Percentiles rank a stretch among this genome's conserved stretches.
These are phyloP conservation scores for Bryopsis sp. DNA, from an alignment of 139 green algal species.

Conservation along the genomic window DNA sequence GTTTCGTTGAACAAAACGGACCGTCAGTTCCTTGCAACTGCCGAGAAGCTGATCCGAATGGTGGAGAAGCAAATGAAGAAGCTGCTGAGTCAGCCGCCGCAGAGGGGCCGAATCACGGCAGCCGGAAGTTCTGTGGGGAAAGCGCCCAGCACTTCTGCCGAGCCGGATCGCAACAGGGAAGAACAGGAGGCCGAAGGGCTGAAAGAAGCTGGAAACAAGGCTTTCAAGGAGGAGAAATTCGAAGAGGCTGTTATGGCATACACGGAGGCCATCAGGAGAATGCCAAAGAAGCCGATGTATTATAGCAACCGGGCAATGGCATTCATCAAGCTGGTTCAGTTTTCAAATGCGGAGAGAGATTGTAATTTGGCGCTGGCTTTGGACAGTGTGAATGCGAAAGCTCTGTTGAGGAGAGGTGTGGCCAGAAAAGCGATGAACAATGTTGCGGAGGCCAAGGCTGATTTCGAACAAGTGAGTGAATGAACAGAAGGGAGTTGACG, in stretches of 20 bases:
- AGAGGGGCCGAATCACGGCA: too few relatives aligned
- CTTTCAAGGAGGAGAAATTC: constrained; percentile 5
- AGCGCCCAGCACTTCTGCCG: too few relatives aligned
- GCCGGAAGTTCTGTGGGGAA: too few relatives aligned
- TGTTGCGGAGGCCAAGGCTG: background rate
- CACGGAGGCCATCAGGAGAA: constrained; percentile 8
- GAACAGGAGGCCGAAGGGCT: background rate
- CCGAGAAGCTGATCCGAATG: constrained; percentile 11
- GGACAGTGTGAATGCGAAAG: constrained; percentile 21
- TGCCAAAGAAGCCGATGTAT: constrained; percentile 2
- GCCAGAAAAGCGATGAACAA: constrained; percentile 14
- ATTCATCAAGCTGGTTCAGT: constrained; percentile 12
- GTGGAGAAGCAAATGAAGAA: background rate
- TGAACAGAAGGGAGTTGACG: background rate
- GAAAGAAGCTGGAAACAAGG: background rate
- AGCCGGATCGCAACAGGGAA: background rate
- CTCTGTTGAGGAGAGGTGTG: constrained; percentile 3
- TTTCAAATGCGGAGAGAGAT: background rate
- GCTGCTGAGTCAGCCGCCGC: too few relatives aligned
- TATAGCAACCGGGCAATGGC: constrained; percentile 19
- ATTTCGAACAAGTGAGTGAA: constrained; percentile 2
- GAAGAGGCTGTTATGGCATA: constrained; percentile 13
- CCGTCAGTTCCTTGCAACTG: constrained; percentile 7
- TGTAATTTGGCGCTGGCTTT: background rate
- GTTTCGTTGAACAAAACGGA: constrained; percentile 18